Base-by-base conservation (phyloP, 2,329 filamentous ascomycete genomes). In the Pseudonectria foliicola region DNA sequence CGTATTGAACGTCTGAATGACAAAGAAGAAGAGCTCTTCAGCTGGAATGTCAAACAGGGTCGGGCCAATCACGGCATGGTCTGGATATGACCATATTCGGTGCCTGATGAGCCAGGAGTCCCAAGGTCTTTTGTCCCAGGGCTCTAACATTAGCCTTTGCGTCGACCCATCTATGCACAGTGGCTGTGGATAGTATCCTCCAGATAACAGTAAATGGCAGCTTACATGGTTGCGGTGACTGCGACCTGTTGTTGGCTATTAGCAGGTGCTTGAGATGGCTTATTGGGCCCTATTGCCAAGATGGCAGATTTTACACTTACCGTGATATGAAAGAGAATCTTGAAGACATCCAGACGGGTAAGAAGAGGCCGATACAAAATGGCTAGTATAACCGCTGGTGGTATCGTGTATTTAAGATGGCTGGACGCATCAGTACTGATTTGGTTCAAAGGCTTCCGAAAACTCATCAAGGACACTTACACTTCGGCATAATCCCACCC, bases 11-110 rank as follows among this genome's bases (percentile, higher is more conserved):
- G 82, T 86, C 59, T 87, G 83, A 15, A 87, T 74, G 13, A 84
- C 60, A 54, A 87, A 87, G 67, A 87, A 87, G 60, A 86, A 86
- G 4, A 86, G 59, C 54, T 87, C 82, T 50, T 87, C 83, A 4
- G 71, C 56, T 0, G 83, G 82, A 13, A 87, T 82, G n/a, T 65
- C 63, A 48, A 74, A 75, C 12, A 85, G 53, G 2, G 67, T 79
- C 0, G 68, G 68, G 0, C 82, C 83, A 25, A 81, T 50, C 23
- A 86, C 73, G 13, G 74, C 81, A 49, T 77, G 63, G 10, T 67
- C 60, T 2, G 82, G 82, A 50, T 86, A 88, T 8, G 75, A 79
- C 82, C 83, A 87, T 51, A 87, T 72, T 29, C 68, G 63, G 35
- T 67, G 74, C 44, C 70, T 72, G 47, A 88, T 82, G 27, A 87